Evolutionary conservation across 192 early-diverging fungal genomes (phyloP).

Genomic region (Rhizoclosmatium sp.): DNA sequence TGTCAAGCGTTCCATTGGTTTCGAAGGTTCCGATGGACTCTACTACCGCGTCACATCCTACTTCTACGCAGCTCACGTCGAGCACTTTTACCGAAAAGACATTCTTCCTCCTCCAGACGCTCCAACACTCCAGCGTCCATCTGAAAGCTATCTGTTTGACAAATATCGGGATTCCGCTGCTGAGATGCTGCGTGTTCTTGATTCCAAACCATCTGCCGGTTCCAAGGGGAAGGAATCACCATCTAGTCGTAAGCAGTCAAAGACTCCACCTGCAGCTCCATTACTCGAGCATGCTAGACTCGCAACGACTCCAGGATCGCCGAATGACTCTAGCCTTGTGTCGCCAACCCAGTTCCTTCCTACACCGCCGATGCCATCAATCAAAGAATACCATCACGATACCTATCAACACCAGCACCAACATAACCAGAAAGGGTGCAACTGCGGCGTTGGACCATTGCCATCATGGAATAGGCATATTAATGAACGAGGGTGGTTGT

Average conservation of each 20-base stretch:
- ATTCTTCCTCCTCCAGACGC: not conserved
- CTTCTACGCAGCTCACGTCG: slow-evolving; percentile 10
- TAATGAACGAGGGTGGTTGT: not conserved
- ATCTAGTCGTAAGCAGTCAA: too few species aligned
- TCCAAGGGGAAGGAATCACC: too few species aligned
- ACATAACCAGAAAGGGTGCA: too few species aligned
- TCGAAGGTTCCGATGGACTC: not conserved
- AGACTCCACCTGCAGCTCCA: too few species aligned
- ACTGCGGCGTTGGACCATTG: too few species aligned
- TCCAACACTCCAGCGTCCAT: not conserved
- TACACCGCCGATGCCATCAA: too few species aligned
- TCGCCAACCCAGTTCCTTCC: too few species aligned
- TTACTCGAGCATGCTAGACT: too few species aligned
- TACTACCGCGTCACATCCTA: slow-evolving; percentile 11
- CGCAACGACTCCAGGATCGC: too few species aligned
- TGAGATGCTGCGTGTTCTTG: not conserved
- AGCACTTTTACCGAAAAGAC: not conserved
- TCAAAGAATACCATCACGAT: too few species aligned
- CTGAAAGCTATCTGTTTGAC: not conserved
- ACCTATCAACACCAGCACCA: too few species aligned
- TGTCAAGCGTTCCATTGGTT: not conserved
- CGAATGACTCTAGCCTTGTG: too few species aligned
- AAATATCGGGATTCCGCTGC: not conserved
- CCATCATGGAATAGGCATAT: not conserved
- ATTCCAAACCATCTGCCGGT: not conserved